A percentile compares a stretch with the other conserved stretches of the same genome.
Conservation (phyloP, 2,329 filamentous ascomycete genomes). For the Botrytis deweyae region DNA sequence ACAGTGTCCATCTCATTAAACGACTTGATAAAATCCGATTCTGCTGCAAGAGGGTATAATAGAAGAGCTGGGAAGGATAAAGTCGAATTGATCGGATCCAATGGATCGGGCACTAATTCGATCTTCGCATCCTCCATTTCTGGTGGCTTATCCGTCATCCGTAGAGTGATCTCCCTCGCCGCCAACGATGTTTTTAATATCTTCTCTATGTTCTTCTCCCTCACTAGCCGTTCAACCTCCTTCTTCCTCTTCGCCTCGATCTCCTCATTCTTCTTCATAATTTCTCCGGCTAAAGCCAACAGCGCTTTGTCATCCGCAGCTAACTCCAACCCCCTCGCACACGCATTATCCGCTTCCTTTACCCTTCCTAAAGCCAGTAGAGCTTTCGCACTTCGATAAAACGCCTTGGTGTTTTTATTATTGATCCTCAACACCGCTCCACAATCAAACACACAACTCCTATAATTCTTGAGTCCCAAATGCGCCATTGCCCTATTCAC, state of each 20-base stretch:
- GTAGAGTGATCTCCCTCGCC: constrained; percentile 67
- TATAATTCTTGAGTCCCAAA: constrained; percentile 83
- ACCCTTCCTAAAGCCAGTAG: constrained; percentile 77
- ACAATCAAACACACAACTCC: constrained; percentile 82
- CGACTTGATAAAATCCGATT: constrained; percentile 88
- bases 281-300: constrained; percentile 58
- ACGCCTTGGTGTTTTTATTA: constrained; percentile 80
- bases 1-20: constrained; percentile 77
- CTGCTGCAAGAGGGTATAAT: constrained; percentile 77
- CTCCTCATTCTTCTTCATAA: constrained; percentile 56
- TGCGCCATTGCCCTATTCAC: constrained; percentile 90
- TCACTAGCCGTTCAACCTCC: constrained; percentile 56
- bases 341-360: constrained; percentile 77
- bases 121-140: constrained; percentile 85
- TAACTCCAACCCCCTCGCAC: constrained; percentile 68
- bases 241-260: constrained; percentile 55
- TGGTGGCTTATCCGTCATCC: constrained; percentile 68
- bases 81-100: constrained; percentile 64
- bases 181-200: constrained; percentile 65
- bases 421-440: constrained; percentile 77
- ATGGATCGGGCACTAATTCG: constrained; percentile 66
- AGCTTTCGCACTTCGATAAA: constrained; percentile 79
- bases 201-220: constrained; percentile 53
- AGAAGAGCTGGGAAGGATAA: constrained; percentile 78
- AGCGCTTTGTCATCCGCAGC: constrained; percentile 70